Base-by-base conservation (phyloP, 2,329 filamentous ascomycete genomes). In the Aspergillus hiratsukae region DNA sequence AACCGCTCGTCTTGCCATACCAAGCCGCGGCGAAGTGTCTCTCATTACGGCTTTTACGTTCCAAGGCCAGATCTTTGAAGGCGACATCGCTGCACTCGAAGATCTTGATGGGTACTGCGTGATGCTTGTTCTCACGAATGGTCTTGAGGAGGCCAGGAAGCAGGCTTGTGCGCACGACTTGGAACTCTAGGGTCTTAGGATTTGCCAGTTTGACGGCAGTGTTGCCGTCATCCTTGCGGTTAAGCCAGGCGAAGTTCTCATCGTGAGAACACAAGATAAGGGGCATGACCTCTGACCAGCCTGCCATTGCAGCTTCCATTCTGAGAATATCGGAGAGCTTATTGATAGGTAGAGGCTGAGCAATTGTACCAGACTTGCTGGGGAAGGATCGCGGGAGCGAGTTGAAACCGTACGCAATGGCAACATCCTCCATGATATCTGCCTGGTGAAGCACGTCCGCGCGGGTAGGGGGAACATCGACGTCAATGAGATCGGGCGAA, bases 381-480 rank as follows among this genome's bases (percentile, higher is more conserved):
- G 92, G 91, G 69, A 93, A 91, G 50, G 88, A 86, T 52, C 91
- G 87, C 1, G 93, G 92, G 19, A 99, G 87, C 61, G 89, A 91
- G 81, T 99, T 99, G 83, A 96, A 99, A 63, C 95, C 94, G 74
- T 97, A 97, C 53, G 91, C 91, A 62, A 99, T 94, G 43, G 91
- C 94, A 21, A 95, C 87, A 71, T 99, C 95, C 78, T 99, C 94
- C 93, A 99, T 99, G 64, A 99, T 90, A 72, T 99, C 94, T 67
- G 91, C 95, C 71, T 97, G 89, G 75, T 99, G 94, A 31, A 99
- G 86, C 45, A 99, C 88, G 73, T 99, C 94, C 49, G 94, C 93
- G 60, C 94, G 86, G 49, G 92, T 97, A 31, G 92, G 85, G 8
- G 94, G 94, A 25, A 97, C 84, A 37, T 87, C 83, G 28, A 97